Base-by-base conservation (phyloP, 495 filamentous ascomycete genomes). In the Aspergillus incahuasiensis region DNA sequence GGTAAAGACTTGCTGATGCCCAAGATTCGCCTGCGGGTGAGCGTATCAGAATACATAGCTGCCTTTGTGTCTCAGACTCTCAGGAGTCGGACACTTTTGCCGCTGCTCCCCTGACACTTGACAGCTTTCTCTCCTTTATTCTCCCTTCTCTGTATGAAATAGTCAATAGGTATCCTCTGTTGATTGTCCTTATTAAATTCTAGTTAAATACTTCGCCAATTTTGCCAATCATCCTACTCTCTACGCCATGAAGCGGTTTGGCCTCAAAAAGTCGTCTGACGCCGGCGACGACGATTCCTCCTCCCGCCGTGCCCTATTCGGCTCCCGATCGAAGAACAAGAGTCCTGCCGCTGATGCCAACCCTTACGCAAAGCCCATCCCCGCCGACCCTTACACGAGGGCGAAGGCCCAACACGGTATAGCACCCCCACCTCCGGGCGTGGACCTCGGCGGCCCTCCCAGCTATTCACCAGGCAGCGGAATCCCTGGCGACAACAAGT, bases 211-310 rank as follows among this genome's bases (percentile, higher is more conserved):
- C 34, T 45, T 42, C 40, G 54, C 18, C 11, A 15, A 11, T 35
- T 35, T 11, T 9, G 9, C 32, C 6, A 35, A 35, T 3, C 12
- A 35, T 35, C 9, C 12, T n/a, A 35, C 6, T 15, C 13, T 32
- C 30, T 34, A 48, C 72, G 74, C 58, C 43, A 90, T 90, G 87
- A 78, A 81, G 24, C 60, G 68, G 13, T 64, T 64, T 52, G 62
- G 62, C 24, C 80, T 88, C 64, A 81, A 86, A 60, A 89, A 85
- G 73, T 88, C 85, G 74, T 88, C 85, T 65, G 76, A 75, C 34
- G 75, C 79, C 47, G 78, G 77, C 54, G 76, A 71, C 61, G 77
- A 77, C 52, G 82, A 86, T 18, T 82, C 85, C 55, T 73, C 79
- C 18, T 81, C 73, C 63, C 82, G 81, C 46, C 74, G 74, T 49